Evolutionary conservation across 176 grass and related monocot species (phyloP), one percentile per base, ranked within the genome.

Genomic region (Aegilops tauschii): DNA sequence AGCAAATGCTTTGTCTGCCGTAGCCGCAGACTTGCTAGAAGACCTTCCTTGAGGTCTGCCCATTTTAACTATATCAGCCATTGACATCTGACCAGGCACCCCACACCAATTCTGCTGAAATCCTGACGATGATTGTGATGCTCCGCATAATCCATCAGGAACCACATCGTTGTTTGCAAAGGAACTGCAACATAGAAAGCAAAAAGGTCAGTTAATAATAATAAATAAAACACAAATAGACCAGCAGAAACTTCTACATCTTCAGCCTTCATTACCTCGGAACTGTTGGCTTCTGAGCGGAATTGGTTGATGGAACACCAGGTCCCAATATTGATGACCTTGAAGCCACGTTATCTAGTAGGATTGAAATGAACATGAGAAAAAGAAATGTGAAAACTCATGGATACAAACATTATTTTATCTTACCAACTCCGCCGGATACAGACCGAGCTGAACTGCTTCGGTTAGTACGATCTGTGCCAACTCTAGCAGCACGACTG

Each of bases 11-110:
- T 78, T 80, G 71, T 94, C 96, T 54, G 68, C 73, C 85, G 78
- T 80, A 18, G 74, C 71, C 65, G 40, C 58, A 86, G 69, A 47
- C 50, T 83, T 81, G 77, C 80, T 71, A 76, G 79, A 71, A 67
- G 92, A 66, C 86, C 83, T 93, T 75, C 74, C 80, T 87, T 94
- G 89, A 72, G 97, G 88, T 61, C 89, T 85, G 6, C 97, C 94
- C 97, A 92, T 99, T 92, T 94, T 96, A 27, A 99, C 97, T 78
- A 99, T 85, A 91, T 96, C 94, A 83, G 92, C 97, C 97, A 99
- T 96, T 54, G 97, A 99, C 80, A 94, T 85, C 67, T 94, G 94
- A 79, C 97, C 97, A 18, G 92, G 87, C 66, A 96, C 87, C 61
- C 92, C 97, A 66, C 80, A 83, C 92, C 94, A 98, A 82, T 76